Conservation (phyloP, 495 filamentous ascomycete species). For the Achaetomiella virescens region DNA sequence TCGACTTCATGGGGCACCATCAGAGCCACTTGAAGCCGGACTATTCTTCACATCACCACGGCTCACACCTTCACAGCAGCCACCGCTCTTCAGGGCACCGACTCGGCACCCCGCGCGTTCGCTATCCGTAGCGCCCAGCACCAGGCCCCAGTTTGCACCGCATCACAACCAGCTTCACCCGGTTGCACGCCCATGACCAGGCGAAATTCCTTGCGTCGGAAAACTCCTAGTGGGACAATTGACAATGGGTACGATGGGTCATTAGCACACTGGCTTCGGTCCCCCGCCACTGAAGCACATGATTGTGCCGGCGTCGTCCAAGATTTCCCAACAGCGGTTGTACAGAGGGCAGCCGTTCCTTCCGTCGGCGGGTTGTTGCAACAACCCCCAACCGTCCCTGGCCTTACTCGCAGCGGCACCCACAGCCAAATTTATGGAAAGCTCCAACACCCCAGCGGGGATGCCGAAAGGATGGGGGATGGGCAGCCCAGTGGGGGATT, state of each 20-base stretch:
- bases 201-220: constrained; percentile 79
- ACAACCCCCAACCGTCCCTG: constrained; percentile 14
- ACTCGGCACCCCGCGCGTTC: constrained; percentile 30
- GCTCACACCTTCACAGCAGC: constrained; percentile 14
- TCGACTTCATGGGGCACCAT: constrained; percentile 30
- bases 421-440: constrained; percentile 7
- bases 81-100: constrained; percentile 8
- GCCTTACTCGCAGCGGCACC: constrained; percentile 17
- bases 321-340: constrained; percentile 31
- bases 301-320: constrained; percentile 53
- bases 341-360: constrained; percentile 12
- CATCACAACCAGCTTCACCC: constrained; percentile 27
- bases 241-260: constrained; percentile 92
- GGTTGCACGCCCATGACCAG: constrained; percentile 33
- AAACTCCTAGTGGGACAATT: constrained; percentile 90
- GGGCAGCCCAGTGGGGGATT: constrained; percentile 6
- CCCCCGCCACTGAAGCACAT: constrained; percentile 85
- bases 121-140: constrained; percentile 38
- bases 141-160: constrained; percentile 24
- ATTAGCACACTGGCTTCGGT: constrained; percentile 63
- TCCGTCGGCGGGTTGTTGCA: constrained; percentile 10
- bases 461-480: constrained; percentile 21
- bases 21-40: constrained; percentile 28
- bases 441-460: constrained; percentile 5
- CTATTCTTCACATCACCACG: constrained; percentile 26